Conservation (phyloP, 2,329 filamentous ascomycete species). For the Whalleya microplaca region DNA sequence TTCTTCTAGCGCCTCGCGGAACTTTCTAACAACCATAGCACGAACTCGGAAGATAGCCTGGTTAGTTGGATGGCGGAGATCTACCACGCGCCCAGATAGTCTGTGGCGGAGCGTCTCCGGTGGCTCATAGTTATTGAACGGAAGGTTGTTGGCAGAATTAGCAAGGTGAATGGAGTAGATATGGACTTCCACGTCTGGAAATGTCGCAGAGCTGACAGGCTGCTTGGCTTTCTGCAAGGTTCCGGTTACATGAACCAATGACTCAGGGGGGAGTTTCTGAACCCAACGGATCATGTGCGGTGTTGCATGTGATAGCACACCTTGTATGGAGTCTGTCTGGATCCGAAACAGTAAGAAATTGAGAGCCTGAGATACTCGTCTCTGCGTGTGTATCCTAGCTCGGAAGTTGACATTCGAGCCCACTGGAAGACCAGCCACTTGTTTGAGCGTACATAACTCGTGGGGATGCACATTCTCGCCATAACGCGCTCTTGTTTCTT, state of each 20-base stretch:
- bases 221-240: conserved; percentile 72
- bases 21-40: conserved; percentile 41
- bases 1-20: conserved; percentile 74
- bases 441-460: conserved; percentile 43
- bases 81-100: conserved; percentile 76
- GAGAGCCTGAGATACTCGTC: conserved; percentile 77
- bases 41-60: conserved; percentile 13
- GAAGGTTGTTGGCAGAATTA: conserved; percentile 48
- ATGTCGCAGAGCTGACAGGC: conserved; percentile 73
- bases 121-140: conserved; percentile 62
- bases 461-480: conserved; percentile 19
- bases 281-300: conserved; percentile 80
- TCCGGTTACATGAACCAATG: conserved; percentile 76
- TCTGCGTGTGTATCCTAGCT: conserved; percentile 76
- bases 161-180: conserved; percentile 59
- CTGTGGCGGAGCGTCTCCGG: conserved; percentile 69
- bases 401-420: conserved; percentile 68
- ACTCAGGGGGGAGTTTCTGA: conserved; percentile 77
- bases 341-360: conserved; percentile 87
- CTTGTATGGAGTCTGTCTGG: conserved; percentile 80
- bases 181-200: conserved; percentile 74
- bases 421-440: conserved; percentile 37
- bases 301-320: conserved; percentile 58
- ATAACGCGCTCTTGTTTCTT: conserved; percentile 21
- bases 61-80: conserved; percentile 78